A percentile compares a stretch with the other conserved stretches of the same genome.
phyloP scores from a whole-genome alignment of 1,284 basidiomycete species.

The Pterula multifida region DNA sequence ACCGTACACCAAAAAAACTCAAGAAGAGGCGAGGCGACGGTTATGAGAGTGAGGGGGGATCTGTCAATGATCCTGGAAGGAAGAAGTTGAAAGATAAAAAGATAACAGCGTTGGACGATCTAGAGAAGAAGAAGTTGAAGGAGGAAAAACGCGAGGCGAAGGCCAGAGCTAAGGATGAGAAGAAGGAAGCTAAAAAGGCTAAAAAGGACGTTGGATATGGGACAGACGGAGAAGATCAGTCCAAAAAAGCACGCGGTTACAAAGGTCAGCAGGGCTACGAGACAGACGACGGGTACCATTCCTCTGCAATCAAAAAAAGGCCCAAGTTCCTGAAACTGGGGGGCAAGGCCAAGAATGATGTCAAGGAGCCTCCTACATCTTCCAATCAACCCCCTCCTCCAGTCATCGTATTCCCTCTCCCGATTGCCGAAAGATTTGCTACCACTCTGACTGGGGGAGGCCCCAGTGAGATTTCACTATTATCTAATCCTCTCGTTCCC shows the following conservation, averaged over 20 bases:
- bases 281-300: conserved; percentile 28
- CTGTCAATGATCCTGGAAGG: conserved; percentile 30
- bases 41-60: conserved; percentile 43
- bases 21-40: conserved; percentile 30
- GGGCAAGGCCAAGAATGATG: conserved; percentile 17
- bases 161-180: conserved; percentile 16
- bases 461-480: conserved; percentile 5
- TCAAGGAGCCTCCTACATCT: conserved; percentile 11
- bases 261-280: conserved; percentile 18
- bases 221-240: conserved; percentile 9
- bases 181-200: conserved; percentile 16
- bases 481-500: not conserved
- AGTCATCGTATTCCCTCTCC: conserved; percentile 23
- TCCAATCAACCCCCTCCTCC: conserved; percentile 25
- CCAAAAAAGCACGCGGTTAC: conserved; percentile 9
- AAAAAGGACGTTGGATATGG: conserved; percentile 2
- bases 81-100: conserved; percentile 18
- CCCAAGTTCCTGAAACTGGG: conserved; percentile 15
- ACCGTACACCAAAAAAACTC: conserved; percentile 22
- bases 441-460: conserved; percentile 17
- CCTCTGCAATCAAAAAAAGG: conserved; percentile 19
- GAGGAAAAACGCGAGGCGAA: conserved; percentile 17
- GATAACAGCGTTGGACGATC: conserved; percentile 14
- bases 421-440: conserved; percentile 41
- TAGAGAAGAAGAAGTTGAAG: conserved; percentile 18